A percentile compares a stretch with the other conserved stretches of the same genome.
Evolutionary conservation across 306 rosid genomes (phyloP).

Genomic region (Corylus americana): DNA sequence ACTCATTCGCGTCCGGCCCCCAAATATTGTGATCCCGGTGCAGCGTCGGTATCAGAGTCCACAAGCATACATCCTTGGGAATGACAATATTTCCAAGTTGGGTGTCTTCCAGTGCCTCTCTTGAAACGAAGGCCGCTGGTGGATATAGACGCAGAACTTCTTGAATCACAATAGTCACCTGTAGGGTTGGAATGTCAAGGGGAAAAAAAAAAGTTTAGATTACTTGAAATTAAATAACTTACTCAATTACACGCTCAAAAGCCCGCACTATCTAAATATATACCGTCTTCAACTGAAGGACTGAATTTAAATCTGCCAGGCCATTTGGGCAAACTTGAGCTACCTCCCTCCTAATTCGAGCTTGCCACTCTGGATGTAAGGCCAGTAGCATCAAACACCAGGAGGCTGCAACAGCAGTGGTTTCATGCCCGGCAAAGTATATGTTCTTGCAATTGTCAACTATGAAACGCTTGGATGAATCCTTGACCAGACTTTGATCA

Average conservation of each 20-base stretch:
- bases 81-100: conserved; percentile 57
- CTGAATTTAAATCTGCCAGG: conserved; percentile 43
- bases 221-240: not conserved
- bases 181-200: not conserved
- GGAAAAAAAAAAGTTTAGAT: not conserved
- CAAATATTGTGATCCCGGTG: conserved; percentile 79
- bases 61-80: conserved; percentile 72
- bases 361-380: conserved; percentile 79
- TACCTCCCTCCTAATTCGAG: conserved; percentile 58
- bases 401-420: conserved; percentile 76
- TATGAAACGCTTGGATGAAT: conserved; percentile 62
- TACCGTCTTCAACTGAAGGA: conserved; percentile 68
- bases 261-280: not conserved
- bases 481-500: conserved; percentile 53
- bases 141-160: conserved; percentile 85
- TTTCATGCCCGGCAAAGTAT: conserved; percentile 93
- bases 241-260: not conserved
- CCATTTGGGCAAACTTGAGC: conserved; percentile 62
- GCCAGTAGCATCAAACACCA: conserved; percentile 94
- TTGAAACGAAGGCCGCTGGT: conserved; percentile 87
- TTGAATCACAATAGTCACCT: conserved; percentile 79
- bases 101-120: conserved; percentile 78
- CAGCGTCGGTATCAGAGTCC: conserved; percentile 80
- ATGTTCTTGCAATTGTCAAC: conserved; percentile 93
- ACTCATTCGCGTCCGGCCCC: conserved; percentile 80